Base-by-base conservation (phyloP, 768 basidiomycete species). In the Boletellus sp. region DNA sequence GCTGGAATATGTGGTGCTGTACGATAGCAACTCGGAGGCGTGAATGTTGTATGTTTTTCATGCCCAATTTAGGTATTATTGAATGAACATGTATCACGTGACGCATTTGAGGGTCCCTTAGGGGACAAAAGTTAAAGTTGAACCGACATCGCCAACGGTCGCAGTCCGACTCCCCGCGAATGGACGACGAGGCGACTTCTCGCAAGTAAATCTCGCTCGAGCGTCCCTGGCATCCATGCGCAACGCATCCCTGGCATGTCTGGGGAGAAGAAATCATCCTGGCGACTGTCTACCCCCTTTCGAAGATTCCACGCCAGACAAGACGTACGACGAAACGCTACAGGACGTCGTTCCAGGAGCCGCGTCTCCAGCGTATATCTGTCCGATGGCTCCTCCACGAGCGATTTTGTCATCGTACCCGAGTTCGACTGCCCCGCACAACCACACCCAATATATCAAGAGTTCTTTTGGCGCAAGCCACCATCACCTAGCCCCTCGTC, bases 1-100 rank as follows among this genome's bases (percentile, higher is more conserved):
- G 6, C 65, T 77, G 55, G 85, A 88, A 53, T 90, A 86, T 59
- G 85, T 88, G 13, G 73, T 90, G 48, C 65, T 89, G 50, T 89
- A 86, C 55, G 87, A 87, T 60, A 82, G 81, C 52, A 73, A 72
- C 43, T 79, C 79, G 0, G 80, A 81, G 31, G 80, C 79, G 28
- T 68, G 55, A 65, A 43, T 19, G 22, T 28, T 11, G 7, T 28
- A 11, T 28, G 28, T 28, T 28, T 28, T 10, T 7, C 9, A 10
- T 8, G 7, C 28, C 28, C 11, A 28, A 28, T 8, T 28, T 28
- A 28, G 28, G n/a, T n/a, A n/a, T n/a, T 3, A 28, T 7, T 68
- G 55, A 65, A 45, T 23, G 19, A 17, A 15, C 22, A 34, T 44
- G 16, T 34, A 3, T 43, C 53, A 63, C 47, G 47, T 61, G 61